Base-by-base conservation (phyloP, 2,329 filamentous ascomycete species). In the Penicillium capsulatum region DNA sequence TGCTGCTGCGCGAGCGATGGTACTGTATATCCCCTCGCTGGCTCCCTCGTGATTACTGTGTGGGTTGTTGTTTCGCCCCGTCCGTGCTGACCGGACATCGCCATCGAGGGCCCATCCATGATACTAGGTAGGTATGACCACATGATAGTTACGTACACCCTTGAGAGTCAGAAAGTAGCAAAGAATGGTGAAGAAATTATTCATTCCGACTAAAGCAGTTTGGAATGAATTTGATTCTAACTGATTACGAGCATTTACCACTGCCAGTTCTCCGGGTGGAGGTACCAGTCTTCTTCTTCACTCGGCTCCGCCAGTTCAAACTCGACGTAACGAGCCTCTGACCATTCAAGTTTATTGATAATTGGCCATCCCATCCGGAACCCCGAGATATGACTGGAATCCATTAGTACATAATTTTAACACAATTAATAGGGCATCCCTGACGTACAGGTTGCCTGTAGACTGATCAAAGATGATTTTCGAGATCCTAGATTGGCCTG, bases 391-490 rank as follows among this genome's bases (percentile, higher is more conserved):
- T 15, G 30, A 38, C 34, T 42, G 17, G 16, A 42, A 15, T 41
- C 20, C 29, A 29, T 41, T 41, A 41, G 29, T 36, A 20, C 14
- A 45, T 44, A 38, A 35, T 38, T 16, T 30, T 20, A 41, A 31
- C 17, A 14, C 34, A n/a, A 26, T 14, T n/a, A 4, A 14, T 28
- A 44, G 37, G 19, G 19, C 19, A 22, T 22, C n/a, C n/a, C n/a
- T n/a, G n/a, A 43, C 45, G 27, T 45, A 47, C 41, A 51, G 13
- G 32, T 44, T 44, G 24, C 42, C 38, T 20, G 44, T 47, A 33
- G 36, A 34, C 42, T 45, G 31, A 40, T 50, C 44, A 41, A 33
- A 50, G 27, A 52, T 50, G 38, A 50, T 44, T 38, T 44, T 50
- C 14, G 49, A 52, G 31, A 42, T 41, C 28, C 40, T 43, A 9